Evolutionary conservation across 2,329 filamentous ascomycete species (phyloP), one percentile per base, ranked within the genome.

Genomic region (Apiospora arundinis): DNA sequence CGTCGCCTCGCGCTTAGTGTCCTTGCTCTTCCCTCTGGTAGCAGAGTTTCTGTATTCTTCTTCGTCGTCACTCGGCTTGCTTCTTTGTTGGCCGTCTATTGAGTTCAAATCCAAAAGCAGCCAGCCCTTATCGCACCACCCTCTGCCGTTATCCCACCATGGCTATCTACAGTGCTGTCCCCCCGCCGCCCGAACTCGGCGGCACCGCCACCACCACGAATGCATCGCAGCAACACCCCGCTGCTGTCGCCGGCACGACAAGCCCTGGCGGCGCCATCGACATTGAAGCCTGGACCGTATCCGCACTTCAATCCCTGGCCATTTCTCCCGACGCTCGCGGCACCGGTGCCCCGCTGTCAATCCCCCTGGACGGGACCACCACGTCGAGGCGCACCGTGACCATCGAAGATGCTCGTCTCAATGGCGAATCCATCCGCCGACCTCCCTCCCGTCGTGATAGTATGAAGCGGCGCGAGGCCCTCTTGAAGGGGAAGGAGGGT

Each of bases 401-500:
- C 69, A 77, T 81, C 71, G 75, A 78, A 72, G 74, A 78, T 72
- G 74, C 78, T 14, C 77, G 76, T 52, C 69, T 73, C 6, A 74
- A 73, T 46, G 74, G 74, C 37, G 70, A 73, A 23, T 75, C 74
- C 4, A 78, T 81, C 66, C 84, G 81, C 73, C 84, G 83, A 70
- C 87, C 83, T 70, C 84, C 79, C 0, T 86, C 86, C 23, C 81
- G 83, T 44, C 81, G 86, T 80, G 92, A 90, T 73, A 89, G 87
- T 75, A 81, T 86, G 80, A 82, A 83, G 70, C 83, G 89, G 69
- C 91, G 95, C 23, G 94, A 97, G 75, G 89, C 91, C 2, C 79
- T 97, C 69, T 85, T 96, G 44, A 97, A 95, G 84, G 95, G 95
- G 71, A 97, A 97, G 76, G 95, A 98, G 81, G 95, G 95, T 45